These are phyloP conservation scores for Lolium multiflorum DNA, from an alignment of 176 grass and related monocot genomes.

Conservation along the genomic window DNA sequence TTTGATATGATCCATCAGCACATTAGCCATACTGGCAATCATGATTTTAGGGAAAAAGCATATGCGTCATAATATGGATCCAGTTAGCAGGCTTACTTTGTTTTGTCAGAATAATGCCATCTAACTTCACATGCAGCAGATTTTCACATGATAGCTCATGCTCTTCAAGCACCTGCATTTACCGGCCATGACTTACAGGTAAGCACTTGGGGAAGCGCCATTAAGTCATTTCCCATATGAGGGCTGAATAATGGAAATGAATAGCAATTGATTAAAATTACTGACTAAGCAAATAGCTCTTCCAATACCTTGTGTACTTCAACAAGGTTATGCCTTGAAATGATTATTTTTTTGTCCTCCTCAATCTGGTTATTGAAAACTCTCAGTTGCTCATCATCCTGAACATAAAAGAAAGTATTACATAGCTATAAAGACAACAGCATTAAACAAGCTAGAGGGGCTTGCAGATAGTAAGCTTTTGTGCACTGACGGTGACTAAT, in stretches of 20 bases:
- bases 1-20: conserved; percentile 15
- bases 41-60: conserved; percentile 35
- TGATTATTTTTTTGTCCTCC: conserved; percentile 93
- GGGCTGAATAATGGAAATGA: conserved; percentile 29
- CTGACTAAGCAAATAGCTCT: conserved; percentile 13
- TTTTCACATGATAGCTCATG: conserved; percentile 25
- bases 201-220: conserved; percentile 23
- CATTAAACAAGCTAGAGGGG: conserved; percentile 18
- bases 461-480: conserved; percentile 29
- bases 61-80: conserved; percentile 33
- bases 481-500: background rate
- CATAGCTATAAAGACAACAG: conserved; percentile 27
- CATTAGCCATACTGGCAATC: background rate
- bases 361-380: conserved; percentile 89
- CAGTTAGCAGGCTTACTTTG: conserved; percentile 63
- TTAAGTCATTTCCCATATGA: conserved; percentile 21
- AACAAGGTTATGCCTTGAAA: conserved; percentile 87
- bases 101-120: conserved; percentile 79
- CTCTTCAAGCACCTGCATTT: conserved; percentile 35
- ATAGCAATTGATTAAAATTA: conserved; percentile 26
- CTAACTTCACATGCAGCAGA: conserved; percentile 81
- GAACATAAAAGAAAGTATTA: conserved; percentile 43
- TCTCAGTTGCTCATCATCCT: conserved; percentile 86
- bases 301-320: conserved; percentile 87
- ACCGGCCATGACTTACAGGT: conserved; percentile 28